Percentiles rank a stretch among this genome's conserved stretches.
Evolutionary conservation across 805 yeast genomes (phyloP).

Genomic region (Pichia nakasei): DNA sequence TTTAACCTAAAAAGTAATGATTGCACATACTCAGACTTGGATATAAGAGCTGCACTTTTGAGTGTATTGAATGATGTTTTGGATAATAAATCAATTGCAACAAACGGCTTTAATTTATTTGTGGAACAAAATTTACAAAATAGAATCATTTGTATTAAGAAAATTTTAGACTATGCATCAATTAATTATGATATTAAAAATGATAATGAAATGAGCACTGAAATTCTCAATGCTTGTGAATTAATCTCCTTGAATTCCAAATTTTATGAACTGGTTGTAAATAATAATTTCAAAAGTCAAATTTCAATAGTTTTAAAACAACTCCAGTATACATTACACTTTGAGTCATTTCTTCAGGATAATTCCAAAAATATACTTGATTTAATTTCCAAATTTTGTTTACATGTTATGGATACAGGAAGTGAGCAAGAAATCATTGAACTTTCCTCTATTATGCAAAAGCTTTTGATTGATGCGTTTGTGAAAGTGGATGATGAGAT

Average conservation of each 20-base stretch:
- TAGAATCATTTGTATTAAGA: slow-evolving; percentile 30
- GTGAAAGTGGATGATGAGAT: slow-evolving; percentile 6
- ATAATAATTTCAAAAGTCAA: background rate
- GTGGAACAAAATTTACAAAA: slow-evolving; percentile 41
- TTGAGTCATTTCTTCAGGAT: background rate
- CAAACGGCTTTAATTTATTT: slow-evolving; percentile 32
- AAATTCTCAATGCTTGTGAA: slow-evolving; percentile 14
- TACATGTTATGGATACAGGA: background rate
- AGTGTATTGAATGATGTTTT: slow-evolving; percentile 39
- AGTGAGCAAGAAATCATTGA: slow-evolving; percentile 4
- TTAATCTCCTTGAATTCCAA: slow-evolving; percentile 11
- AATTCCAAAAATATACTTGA: slow-evolving; percentile 1
- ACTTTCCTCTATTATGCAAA: slow-evolving; percentile 6
- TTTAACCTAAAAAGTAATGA: slow-evolving; percentile 29
- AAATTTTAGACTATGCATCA: slow-evolving; percentile 16
- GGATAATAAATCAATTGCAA: slow-evolving; percentile 44
- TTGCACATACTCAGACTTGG: slow-evolving; percentile 29
- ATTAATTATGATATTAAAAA: slow-evolving; percentile 14
- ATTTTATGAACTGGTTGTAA: slow-evolving; percentile 9
- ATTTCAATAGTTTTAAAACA: slow-evolving; percentile 1
- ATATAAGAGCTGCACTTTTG: slow-evolving; percentile 47
- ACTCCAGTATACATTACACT: background rate
- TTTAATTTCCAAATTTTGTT: slow-evolving; percentile 5
- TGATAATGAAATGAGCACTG: slow-evolving; percentile 8
- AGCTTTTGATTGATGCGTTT: slow-evolving; percentile 6